Conservation (phyloP, 768 basidiomycete genomes). For the Galerina sulciceps region DNA sequence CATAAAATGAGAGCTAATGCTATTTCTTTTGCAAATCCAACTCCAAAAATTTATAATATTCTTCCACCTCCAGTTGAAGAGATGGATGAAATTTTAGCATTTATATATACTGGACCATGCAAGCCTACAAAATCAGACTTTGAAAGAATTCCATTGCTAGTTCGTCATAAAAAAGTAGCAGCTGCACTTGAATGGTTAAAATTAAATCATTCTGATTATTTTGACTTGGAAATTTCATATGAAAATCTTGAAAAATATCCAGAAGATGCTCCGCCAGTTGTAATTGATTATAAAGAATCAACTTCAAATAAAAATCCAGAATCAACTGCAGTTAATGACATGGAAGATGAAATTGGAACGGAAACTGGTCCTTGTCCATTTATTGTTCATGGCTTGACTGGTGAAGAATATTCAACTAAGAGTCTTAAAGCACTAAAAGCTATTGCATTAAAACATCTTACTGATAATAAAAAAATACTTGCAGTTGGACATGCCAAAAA, state of each 20-base stretch:
- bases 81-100: slow-evolving; percentile 36
- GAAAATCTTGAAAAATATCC: slow-evolving; percentile 28
- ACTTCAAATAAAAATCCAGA: slow-evolving; percentile 23
- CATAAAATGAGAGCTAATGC: slow-evolving; percentile 28
- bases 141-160: slow-evolving; percentile 29
- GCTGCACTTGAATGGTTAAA: slow-evolving; percentile 38
- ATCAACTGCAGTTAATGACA: slow-evolving; percentile 28
- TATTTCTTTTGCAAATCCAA: slow-evolving; percentile 26
- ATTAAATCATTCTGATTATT: slow-evolving; percentile 39
- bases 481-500: slow-evolving; percentile 28
- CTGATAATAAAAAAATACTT: slow-evolving; percentile 26
- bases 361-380: slow-evolving; percentile 35
- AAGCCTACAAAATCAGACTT: slow-evolving; percentile 32
- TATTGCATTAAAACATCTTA: slow-evolving; percentile 29
- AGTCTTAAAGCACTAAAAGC: slow-evolving; percentile 19
- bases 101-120: slow-evolving; percentile 37
- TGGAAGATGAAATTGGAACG: slow-evolving; percentile 30
- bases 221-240: slow-evolving; percentile 31
- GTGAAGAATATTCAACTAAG: slow-evolving; percentile 23
- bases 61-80: slow-evolving; percentile 30
- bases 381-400: slow-evolving; percentile 40
- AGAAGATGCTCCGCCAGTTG: slow-evolving; percentile 24
- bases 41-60: slow-evolving; percentile 25
- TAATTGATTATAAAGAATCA: slow-evolving; percentile 8
- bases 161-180: slow-evolving; percentile 25